These are phyloP conservation scores for Fusarium algeriense DNA, from an alignment of 2,329 filamentous ascomycete species.

Conservation along the genomic window DNA sequence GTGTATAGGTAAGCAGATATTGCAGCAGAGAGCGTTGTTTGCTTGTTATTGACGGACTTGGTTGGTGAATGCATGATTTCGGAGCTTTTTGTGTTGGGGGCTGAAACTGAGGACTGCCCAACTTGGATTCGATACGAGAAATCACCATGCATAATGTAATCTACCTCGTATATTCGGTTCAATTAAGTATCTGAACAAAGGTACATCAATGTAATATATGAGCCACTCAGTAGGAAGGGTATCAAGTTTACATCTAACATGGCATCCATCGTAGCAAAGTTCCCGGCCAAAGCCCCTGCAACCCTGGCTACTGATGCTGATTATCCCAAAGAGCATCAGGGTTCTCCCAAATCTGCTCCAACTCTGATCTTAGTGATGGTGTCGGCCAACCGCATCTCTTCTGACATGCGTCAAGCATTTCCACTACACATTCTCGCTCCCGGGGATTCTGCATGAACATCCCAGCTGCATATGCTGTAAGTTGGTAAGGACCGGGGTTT, in stretches of 20 bases:
- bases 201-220: fast-evolving
- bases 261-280: fast-evolving
- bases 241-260: too few species aligned
- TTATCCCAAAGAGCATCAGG: constrained; percentile 15
- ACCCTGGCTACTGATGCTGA: background rate
- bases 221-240: background rate
- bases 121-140: background rate
- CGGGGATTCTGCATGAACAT: constrained; percentile 34
- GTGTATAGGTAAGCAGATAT: background rate
- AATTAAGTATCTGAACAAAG: background rate
- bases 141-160: background rate
- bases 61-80: background rate
- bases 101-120: background rate
- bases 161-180: background rate
- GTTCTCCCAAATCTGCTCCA: constrained; percentile 38
- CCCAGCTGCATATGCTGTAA: constrained; percentile 4
- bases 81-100: background rate
- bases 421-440: constrained; percentile 28
- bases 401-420: constrained; percentile 41
- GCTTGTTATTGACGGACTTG: background rate
- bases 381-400: constrained; percentile 43
- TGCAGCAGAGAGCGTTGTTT: background rate
- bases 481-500: fast-evolving
- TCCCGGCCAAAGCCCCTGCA: too few species aligned
- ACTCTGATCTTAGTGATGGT: constrained; percentile 33